Evolutionary conservation across 164 flowering plant genomes (phyloP).

Genomic region (Saururus chinensis): DNA sequence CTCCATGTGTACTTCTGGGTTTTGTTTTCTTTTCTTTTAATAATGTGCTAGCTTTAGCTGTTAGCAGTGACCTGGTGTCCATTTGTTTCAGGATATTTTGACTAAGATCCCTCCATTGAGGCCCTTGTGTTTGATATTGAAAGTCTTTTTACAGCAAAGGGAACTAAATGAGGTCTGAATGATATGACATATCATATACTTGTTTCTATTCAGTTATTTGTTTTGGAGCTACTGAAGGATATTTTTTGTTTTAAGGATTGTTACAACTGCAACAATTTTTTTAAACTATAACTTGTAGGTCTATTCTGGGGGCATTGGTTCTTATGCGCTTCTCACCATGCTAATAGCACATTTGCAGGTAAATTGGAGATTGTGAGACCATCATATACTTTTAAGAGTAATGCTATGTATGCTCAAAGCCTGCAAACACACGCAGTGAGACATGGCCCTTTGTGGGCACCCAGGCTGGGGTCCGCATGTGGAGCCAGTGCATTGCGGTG

Average conservation of each 20-base stretch:
- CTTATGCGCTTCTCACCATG: conserved; percentile 91
- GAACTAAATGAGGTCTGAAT: conserved; percentile 81
- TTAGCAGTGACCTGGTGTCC: background rate
- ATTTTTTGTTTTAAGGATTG: background rate
- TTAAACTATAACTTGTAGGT: conserved; percentile 36
- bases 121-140: conserved; percentile 88
- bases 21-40: background rate
- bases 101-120: conserved; percentile 64
- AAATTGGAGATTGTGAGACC: conserved; percentile 1
- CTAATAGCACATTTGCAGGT: conserved; percentile 84
- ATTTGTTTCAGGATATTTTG: conserved; percentile 49
- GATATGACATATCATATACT: background rate
- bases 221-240: background rate
- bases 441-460: too few species aligned
- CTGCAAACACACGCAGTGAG: too few species aligned
- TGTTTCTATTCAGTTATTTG: background rate
- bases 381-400: too few species aligned
- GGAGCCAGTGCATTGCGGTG: too few species aligned
- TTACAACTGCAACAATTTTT: background rate
- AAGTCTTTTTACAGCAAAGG: conserved; percentile 91
- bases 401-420: too few species aligned
- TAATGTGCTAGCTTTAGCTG: background rate
- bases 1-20: too few species aligned
- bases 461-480: too few species aligned
- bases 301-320: conserved; percentile 94